Evolutionary conservation across 2,329 filamentous ascomycete species (phyloP), one percentile per base, ranked within the genome.

Genomic region (Curvularia verruculosa): DNA sequence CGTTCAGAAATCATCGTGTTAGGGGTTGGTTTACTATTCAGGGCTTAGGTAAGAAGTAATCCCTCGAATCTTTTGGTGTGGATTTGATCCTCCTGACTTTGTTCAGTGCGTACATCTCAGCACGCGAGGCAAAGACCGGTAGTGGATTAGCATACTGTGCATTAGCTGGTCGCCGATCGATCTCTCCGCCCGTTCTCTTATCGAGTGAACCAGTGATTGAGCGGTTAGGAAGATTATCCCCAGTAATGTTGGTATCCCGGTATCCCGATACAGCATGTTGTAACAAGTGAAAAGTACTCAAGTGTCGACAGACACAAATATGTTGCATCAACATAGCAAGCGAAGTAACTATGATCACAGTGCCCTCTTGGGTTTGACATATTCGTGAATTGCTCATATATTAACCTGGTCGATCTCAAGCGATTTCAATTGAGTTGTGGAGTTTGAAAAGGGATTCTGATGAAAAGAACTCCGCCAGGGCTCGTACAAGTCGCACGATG

Each of bases 91-190:
- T 15, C 5, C n/a, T 5, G 3, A 8, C 7, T 12, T 15, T 15
- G 1, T n/a, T 7, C 12, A 12, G 7, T 12, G 51, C 36, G 55
- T 46, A 58, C 4, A 5, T 21, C n/a, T 34, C 3, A 55, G 52
- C 41, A 58, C 55, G 52, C 55, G 50, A 55, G 23, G 21, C 41
- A 13, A 44, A 15, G 49, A 36, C 10, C 7, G 23, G 51, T 8
- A 37, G 18, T n/a, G 21, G 29, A 9, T 37, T 7, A 31, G 24
- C 54, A 57, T 24, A 29, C 12, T 5, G 50, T 54, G 54, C 54
- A 54, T 57, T 5, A 45, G 5, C n/a, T n/a, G n/a, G n/a, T 23
- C 46, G 52, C 7, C 28, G 39, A 54, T 44, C 39, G 15, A 3
- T 21, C 43, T 47, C 53, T 15, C 43, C 54, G 41, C 54, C 31